Conservation (phyloP, 1,284 basidiomycete genomes). For the Caloboletus inedulis region DNA sequence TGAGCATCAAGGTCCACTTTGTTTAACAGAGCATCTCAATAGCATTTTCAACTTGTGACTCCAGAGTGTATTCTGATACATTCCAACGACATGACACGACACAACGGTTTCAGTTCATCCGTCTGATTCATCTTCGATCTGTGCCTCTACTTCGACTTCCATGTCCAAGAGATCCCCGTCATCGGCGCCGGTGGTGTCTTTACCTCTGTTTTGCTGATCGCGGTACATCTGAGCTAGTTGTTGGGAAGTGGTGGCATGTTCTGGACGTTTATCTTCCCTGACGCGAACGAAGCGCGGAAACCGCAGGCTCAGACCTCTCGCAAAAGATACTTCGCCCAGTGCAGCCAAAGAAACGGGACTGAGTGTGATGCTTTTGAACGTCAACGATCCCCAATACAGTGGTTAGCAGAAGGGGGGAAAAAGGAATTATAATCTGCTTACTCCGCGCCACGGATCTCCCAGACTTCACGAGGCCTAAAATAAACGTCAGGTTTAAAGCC, state of each 20-base stretch:
- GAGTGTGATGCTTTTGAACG: conserved; percentile 65
- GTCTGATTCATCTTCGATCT: conserved; percentile 34
- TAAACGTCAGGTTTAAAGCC: conserved; percentile 80
- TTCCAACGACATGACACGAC: not conserved
- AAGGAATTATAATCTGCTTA: conserved; percentile 36
- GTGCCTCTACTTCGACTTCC: conserved; percentile 36
- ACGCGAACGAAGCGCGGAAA: conserved; percentile 87
- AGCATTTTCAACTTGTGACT: not conserved
- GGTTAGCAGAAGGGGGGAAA: conserved; percentile 6
- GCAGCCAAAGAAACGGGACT: conserved; percentile 89
- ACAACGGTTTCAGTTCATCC: conserved; percentile 5
- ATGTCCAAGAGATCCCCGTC: conserved; percentile 60
- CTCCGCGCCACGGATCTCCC: conserved; percentile 93
- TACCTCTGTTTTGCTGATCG: conserved; percentile 53
- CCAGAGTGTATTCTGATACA: not conserved
- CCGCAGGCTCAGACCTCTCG: conserved; percentile 76
- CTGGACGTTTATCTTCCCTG: conserved; percentile 78
- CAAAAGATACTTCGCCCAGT: conserved; percentile 59
- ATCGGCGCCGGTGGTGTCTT: conserved; percentile 36
- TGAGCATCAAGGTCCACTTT: not conserved
- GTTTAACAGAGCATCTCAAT: not conserved
- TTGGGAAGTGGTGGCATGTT: conserved; percentile 75
- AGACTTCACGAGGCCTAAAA: conserved; percentile 84
- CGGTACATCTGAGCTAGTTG: conserved; percentile 70
- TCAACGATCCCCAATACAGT: not conserved